Evolutionary conservation across 495 filamentous ascomycete species (phyloP).

Genomic region (Hamigera avellanea): DNA sequence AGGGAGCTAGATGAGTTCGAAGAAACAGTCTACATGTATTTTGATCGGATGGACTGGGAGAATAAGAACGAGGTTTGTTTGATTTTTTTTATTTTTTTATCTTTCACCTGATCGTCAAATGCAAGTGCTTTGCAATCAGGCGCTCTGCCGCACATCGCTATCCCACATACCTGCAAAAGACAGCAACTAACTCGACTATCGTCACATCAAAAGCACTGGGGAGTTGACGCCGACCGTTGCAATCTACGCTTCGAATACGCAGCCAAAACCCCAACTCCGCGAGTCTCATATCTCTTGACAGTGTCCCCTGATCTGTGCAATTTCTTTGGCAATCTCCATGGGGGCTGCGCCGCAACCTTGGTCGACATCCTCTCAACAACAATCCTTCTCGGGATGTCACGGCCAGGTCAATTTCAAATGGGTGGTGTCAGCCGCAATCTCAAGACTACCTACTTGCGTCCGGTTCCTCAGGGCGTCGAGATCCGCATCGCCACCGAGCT

Average conservation of each 20-base stretch:
- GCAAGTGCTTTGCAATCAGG: too few species aligned
- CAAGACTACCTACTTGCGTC: constrained; percentile 56
- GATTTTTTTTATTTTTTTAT: too few species aligned
- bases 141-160: too few species aligned
- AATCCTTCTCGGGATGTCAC: constrained; percentile 43
- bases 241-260: constrained; percentile 33
- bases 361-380: constrained; percentile 55
- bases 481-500: constrained; percentile 49
- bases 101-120: too few species aligned
- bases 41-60: too few species aligned
- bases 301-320: constrained; percentile 47
- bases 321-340: constrained; percentile 50
- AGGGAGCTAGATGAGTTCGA: neutral
- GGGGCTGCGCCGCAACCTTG: constrained; percentile 55
- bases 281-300: constrained; percentile 31
- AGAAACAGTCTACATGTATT: too few species aligned
- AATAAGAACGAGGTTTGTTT: too few species aligned
- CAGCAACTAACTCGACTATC: too few species aligned
- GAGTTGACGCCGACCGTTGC: constrained; percentile 17
- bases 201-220: constrained; percentile 22
- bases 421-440: constrained; percentile 59
- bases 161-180: too few species aligned
- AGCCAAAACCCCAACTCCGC: constrained; percentile 19
- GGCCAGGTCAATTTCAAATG: constrained; percentile 47
- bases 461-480: constrained; percentile 38